Evolutionary conservation across 176 grass and related monocot genomes (phyloP), one percentile per base, ranked within the genome.

Genomic region (Lolium perenne): DNA sequence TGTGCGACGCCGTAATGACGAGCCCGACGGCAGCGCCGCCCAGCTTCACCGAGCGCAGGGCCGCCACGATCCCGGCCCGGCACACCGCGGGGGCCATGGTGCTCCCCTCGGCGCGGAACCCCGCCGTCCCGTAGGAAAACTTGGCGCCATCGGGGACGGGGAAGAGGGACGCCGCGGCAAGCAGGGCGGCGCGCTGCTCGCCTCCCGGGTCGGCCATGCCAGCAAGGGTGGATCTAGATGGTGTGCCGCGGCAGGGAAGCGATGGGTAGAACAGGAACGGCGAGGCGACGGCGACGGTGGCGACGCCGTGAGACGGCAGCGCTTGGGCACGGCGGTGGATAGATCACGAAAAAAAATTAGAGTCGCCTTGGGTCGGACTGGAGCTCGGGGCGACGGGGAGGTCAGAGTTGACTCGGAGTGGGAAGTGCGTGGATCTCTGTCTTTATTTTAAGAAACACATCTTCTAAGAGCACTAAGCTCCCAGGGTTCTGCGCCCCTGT

Each of bases 1-100:
- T 98, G 86, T 98, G 96, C 53, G 93, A 98, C 38, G 92, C 96
- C 6, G 96, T 98, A 66, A 98, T 91, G 84, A 94, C 91, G 62
- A 98, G 26, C 49, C 96, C 96, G 0, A 91, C 53, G 3, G 84
- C 61, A 46, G 96, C 87, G 43, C 88, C 90, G 50, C 84, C 91
- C 58, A 87, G 80, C 90, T 89, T 95, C 57, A 91, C 17, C 2
- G 96, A 94, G 60, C 93, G 92, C 81, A 98, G 80, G 10, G 91
- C 93, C 23, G 93, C 96, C 23, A 95, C 58, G 4, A 95, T 77
- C 41, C 83, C 93, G 35, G 91, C 93, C 11, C 96, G 90, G 93
- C 91, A 93, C 49, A 95, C 93, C 41, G 92, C 93, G n/a, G 96
- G 84, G 6, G 80, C 89, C 64, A 98, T 91, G 69, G 89, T 87